A percentile compares a stretch with the other conserved stretches of the same genome.
Evolutionary conservation across 345 rosid genomes (phyloP).

Genomic region (Gossypium raimondii): DNA sequence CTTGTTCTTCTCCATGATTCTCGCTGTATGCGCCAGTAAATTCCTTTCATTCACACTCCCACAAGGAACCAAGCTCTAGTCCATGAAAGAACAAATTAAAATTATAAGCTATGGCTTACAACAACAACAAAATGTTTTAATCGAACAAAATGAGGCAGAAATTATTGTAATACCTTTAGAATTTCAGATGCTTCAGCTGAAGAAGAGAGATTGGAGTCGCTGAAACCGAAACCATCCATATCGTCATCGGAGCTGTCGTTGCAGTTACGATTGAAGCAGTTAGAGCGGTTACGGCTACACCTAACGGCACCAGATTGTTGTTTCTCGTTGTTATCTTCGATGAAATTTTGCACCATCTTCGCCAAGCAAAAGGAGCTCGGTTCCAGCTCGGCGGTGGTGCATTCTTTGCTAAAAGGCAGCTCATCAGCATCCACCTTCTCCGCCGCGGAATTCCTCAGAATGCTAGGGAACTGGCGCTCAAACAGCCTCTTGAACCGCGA

Average conservation of each 20-base stretch:
- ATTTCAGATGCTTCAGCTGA: conserved; percentile 47
- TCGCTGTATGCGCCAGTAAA: conserved; percentile 55
- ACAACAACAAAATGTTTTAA: not conserved
- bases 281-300: conserved; percentile 47
- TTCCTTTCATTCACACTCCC: conserved; percentile 42
- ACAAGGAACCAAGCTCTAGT: conserved; percentile 64
- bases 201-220: conserved; percentile 24
- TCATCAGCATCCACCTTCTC: conserved; percentile 36
- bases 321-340: conserved; percentile 41
- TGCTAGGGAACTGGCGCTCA: conserved; percentile 61
- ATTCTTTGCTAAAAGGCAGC: conserved; percentile 31
- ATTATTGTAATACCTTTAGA: conserved; percentile 49
- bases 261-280: conserved; percentile 52
- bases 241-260: conserved; percentile 78
- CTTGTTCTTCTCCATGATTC: conserved; percentile 69
- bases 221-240: conserved; percentile 35
- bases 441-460: conserved; percentile 35
- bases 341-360: conserved; percentile 45
- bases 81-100: not conserved
- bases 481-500: conserved; percentile 79
- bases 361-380: conserved; percentile 41
- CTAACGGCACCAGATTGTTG: conserved; percentile 22
- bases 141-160: not conserved
- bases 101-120: no score
- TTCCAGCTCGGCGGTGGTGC: conserved; percentile 26